Base-by-base conservation (phyloP, 2,329 filamentous ascomycete genomes). In the Cadophora gregata region DNA sequence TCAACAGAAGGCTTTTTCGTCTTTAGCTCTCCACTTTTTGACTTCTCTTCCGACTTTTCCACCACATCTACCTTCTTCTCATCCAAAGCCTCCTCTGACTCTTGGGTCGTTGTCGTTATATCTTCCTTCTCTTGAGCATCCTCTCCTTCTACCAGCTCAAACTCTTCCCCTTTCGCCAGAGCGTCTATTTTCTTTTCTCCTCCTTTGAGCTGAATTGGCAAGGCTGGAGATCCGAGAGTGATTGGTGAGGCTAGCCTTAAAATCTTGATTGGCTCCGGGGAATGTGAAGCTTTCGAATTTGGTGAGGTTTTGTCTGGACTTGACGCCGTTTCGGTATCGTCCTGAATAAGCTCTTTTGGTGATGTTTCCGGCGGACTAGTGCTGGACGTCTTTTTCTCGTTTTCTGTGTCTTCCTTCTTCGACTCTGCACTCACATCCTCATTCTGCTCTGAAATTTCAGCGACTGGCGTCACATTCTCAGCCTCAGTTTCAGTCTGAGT, bases 141-240 rank as follows among this genome's bases (percentile, higher is more conserved):
- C 27, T 36, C 50, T 21, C 48, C 51, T 19, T 16, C 21, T 10
- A n/a, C 24, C 33, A 31, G 36, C 27, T 59, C 59, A 25, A 63
- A 66, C n/a, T 21, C 59, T 31, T 63, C 51, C 8, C 59, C 51
- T 10, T 55, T 38, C n/a, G 56, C 45, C 27, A 65, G 33, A 14
- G 62, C 62, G 6, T 65, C 59, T 9, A 68, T 31, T 36, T 68
- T 65, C 27, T 47, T 48, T 33, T 66, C 60, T 27, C 64, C 64
- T 21, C 64, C 53, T 47, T 45, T 63, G 8, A 50, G 38, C 19
- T 45, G 45, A 3, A 66, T 29, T 14, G 60, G 64, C n/a, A 63
- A 3, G 1, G n/a, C 60, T 19, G 59, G 64, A 31, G 42, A 50
- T 50, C 27, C 55, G 12, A 58, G 7, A 27, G 59, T 48, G 3